A percentile compares a stretch with the other conserved stretches of the same genome.
phyloP scores from a whole-genome alignment of 139 green algal species.

The Desmodesmus armatus region DNA sequence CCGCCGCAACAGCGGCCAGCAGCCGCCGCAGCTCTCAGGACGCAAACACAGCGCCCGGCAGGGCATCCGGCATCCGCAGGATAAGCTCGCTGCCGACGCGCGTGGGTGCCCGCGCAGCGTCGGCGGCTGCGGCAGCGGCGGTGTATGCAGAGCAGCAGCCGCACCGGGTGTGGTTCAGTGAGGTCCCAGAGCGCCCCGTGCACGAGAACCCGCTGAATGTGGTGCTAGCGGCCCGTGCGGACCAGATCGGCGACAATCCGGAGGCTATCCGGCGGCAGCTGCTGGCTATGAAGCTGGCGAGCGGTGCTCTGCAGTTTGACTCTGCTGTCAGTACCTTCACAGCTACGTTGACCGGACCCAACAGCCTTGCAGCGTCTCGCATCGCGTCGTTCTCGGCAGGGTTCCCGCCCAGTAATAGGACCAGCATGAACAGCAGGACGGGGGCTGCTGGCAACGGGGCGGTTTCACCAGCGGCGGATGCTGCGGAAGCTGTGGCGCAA shows the following conservation, averaged over 20 bases:
- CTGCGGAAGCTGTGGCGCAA: too few relatives aligned
- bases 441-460: too few relatives aligned
- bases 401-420: too few relatives aligned
- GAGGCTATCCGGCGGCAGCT: slow-evolving; percentile 27
- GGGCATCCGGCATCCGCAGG: neutral
- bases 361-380: too few relatives aligned
- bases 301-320: slow-evolving; percentile 1
- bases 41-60: too few relatives aligned
- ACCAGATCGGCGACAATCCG: slow-evolving; percentile 1
- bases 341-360: too few relatives aligned
- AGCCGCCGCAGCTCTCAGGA: neutral
- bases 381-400: too few relatives aligned
- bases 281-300: slow-evolving; percentile 26
- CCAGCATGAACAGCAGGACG: too few relatives aligned
- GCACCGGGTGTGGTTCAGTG: neutral
- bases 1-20: neutral
- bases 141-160: neutral
- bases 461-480: too few relatives aligned
- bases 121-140: slow-evolving; percentile 21
- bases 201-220: slow-evolving; percentile 33
- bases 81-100: neutral
- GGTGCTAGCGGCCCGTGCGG: slow-evolving; percentile 3
- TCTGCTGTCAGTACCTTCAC: neutral
- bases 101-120: neutral
- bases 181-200: neutral